Evolutionary conservation across 2,329 filamentous ascomycete species (phyloP).

Genomic region (Penicillium palitans): DNA sequence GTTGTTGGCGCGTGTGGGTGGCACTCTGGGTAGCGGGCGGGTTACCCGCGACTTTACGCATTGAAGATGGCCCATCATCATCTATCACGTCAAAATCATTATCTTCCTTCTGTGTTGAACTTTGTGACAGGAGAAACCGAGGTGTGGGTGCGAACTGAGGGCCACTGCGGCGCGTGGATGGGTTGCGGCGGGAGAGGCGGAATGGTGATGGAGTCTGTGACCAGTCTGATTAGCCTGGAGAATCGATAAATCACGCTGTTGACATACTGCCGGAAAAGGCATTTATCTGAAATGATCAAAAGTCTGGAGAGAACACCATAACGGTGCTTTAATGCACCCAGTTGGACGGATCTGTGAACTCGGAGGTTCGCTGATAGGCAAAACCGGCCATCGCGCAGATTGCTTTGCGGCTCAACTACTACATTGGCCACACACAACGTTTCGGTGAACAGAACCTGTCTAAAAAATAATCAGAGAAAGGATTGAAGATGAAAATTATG

Average conservation of each 20-base stretch:
- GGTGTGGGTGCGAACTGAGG: constrained; percentile 38
- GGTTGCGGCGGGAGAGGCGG: constrained; percentile 28
- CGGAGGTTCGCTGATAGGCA: not conserved
- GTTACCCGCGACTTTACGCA: constrained; percentile 8
- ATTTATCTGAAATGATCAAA: constrained; percentile 8
- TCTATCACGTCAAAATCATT: constrained; percentile 25
- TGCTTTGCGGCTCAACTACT: not conserved
- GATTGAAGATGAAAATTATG: no score
- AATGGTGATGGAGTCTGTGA: constrained; percentile 33
- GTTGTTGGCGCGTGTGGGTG: constrained; percentile 14
- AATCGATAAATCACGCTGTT: not conserved
- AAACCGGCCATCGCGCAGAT: not conserved
- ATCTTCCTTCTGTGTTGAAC: constrained; percentile 7
- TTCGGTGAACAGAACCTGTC: no score
- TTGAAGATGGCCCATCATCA: constrained; percentile 20
- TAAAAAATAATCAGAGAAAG: no score
- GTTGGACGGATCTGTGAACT: not conserved
- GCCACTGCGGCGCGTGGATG: constrained; percentile 28
- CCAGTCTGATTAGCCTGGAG: not conserved
- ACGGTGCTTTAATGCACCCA: not conserved
- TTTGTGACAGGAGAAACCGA: constrained; percentile 35
- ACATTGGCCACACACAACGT: no score
- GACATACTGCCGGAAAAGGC: constrained; percentile 17
- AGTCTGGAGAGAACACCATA: not conserved
- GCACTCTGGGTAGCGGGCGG: constrained; percentile 5